phyloP scores from a whole-genome alignment of 805 yeast species.

The Candida manassasensis region DNA sequence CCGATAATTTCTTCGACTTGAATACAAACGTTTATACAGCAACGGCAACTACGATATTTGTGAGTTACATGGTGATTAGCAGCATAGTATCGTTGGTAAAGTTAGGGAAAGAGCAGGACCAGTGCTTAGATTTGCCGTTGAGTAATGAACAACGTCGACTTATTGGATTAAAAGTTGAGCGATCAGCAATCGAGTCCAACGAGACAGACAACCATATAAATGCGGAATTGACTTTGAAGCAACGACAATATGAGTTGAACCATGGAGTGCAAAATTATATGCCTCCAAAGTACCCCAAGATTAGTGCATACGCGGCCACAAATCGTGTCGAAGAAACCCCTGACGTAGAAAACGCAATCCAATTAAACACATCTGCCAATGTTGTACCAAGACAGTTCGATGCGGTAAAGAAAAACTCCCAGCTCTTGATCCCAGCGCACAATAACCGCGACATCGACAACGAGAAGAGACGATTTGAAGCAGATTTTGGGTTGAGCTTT shows the following conservation, averaged over 20 bases:
- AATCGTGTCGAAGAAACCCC: background rate
- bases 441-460: background rate
- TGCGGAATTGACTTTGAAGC: conserved; percentile 18
- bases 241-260: conserved; percentile 17
- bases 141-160: conserved; percentile 41
- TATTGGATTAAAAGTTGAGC: conserved; percentile 32
- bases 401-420: no score
- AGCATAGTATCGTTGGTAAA: conserved; percentile 17
- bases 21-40: conserved; percentile 5
- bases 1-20: conserved; percentile 1
- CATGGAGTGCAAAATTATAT: conserved; percentile 8
- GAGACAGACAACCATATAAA: conserved; percentile 4
- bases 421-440: background rate
- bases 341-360: background rate
- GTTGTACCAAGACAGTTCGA: background rate
- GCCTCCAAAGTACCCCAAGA: conserved; percentile 19
- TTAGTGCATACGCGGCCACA: conserved; percentile 1
- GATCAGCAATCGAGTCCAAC: background rate
- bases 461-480: background rate
- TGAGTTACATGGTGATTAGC: conserved; percentile 3
- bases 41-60: background rate
- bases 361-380: background rate
- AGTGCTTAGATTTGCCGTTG: conserved; percentile 48
- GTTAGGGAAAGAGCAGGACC: conserved; percentile 41
- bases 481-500: conserved; percentile 2